phyloP scores from a whole-genome alignment of 2,329 filamentous ascomycete species.

The Rhytidhysteron rufulum region DNA sequence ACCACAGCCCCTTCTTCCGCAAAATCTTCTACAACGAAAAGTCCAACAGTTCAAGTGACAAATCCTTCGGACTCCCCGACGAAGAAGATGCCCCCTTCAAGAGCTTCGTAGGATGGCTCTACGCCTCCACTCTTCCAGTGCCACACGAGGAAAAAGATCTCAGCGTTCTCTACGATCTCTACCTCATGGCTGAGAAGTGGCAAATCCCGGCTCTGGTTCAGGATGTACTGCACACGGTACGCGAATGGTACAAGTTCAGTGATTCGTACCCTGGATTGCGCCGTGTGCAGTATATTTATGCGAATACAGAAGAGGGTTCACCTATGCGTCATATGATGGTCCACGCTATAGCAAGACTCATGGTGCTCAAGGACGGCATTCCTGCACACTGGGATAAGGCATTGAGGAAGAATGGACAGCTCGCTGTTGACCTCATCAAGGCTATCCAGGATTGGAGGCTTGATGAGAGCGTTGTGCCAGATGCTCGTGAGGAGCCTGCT shows the following conservation, averaged over 20 bases:
- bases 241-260: slow-evolving; percentile 51
- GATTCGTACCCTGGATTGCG: slow-evolving; percentile 51
- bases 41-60: slow-evolving; percentile 19
- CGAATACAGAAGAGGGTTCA: slow-evolving; percentile 45
- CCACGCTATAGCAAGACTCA: slow-evolving; percentile 46
- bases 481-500: slow-evolving; percentile 44
- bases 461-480: slow-evolving; percentile 46
- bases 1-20: slow-evolving; percentile 53
- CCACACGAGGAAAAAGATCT: slow-evolving; percentile 50
- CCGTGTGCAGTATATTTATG: slow-evolving; percentile 51
- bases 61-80: slow-evolving; percentile 48
- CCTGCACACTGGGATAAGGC: slow-evolving; percentile 54
- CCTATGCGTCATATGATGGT: slow-evolving; percentile 50
- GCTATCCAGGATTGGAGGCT: slow-evolving; percentile 54
- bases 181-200: slow-evolving; percentile 53
- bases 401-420: slow-evolving; percentile 51
- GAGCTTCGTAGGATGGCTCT: slow-evolving; percentile 53
- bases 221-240: slow-evolving; percentile 48
- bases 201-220: slow-evolving; percentile 45
- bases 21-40: slow-evolving; percentile 46
- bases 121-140: slow-evolving; percentile 44
- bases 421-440: slow-evolving; percentile 53
- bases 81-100: slow-evolving; percentile 51
- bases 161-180: slow-evolving; percentile 49
- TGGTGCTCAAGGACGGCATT: slow-evolving; percentile 48